Evolutionary conservation across 352 stramenopile genomes (phyloP).

Genomic region (Phytophthora sojae): DNA sequence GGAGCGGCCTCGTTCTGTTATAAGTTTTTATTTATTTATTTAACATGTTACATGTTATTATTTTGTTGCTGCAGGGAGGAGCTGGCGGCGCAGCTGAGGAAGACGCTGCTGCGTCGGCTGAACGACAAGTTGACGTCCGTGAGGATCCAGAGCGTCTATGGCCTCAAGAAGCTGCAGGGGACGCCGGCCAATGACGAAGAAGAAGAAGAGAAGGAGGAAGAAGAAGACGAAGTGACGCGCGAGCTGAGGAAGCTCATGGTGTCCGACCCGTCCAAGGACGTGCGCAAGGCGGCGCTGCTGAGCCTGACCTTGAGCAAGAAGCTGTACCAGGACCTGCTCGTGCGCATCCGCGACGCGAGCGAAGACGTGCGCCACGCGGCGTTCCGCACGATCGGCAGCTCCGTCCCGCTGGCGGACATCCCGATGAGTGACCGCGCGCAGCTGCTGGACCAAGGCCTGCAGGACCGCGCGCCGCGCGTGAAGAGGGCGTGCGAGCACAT

Average conservation of each 20-base stretch:
- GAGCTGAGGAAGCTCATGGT: conserved; percentile 70
- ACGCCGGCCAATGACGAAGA: not conserved
- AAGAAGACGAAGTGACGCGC: conserved; percentile 45
- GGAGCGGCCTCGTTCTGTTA: not conserved
- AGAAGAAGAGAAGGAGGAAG: too few species aligned
- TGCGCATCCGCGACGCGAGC: conserved; percentile 80
- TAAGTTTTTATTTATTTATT: too few species aligned
- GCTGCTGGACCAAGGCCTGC: conserved; percentile 78
- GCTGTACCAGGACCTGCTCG: conserved; percentile 60
- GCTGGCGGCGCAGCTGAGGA: conserved; percentile 43
- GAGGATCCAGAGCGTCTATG: conserved; percentile 67
- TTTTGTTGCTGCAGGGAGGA: conserved; percentile 39
- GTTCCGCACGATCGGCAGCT: conserved; percentile 60
- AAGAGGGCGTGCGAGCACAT: conserved; percentile 69
- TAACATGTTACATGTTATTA: too few species aligned
- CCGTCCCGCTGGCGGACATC: conserved; percentile 61
- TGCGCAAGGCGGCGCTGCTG: conserved; percentile 67
- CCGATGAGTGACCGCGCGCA: conserved; percentile 71
- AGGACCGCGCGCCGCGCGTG: conserved; percentile 67
- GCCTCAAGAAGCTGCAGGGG: conserved; percentile 67
- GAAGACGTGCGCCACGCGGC: conserved; percentile 71
- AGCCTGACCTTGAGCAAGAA: conserved; percentile 58
- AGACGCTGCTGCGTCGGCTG: conserved; percentile 56
- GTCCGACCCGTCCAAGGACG: conserved; percentile 77
- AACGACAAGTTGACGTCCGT: conserved; percentile 72